A percentile compares a stretch with the other conserved stretches of the same genome.
These are phyloP conservation scores for Dipodascopsis uninucleata DNA, from an alignment of 805 yeast species.

Conservation along the genomic window DNA sequence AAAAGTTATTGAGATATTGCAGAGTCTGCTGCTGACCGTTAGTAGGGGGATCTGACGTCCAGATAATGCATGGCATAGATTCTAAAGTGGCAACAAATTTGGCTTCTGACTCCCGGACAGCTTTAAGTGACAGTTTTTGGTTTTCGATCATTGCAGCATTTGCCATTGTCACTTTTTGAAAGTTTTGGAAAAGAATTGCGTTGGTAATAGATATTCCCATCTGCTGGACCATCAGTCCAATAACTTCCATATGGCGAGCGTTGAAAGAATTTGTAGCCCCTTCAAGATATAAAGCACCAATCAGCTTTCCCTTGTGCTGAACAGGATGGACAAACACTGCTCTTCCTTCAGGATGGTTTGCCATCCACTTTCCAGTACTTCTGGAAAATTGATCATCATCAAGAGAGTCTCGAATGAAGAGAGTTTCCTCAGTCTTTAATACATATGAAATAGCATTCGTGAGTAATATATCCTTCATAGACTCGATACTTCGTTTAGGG, in stretches of 20 bases:
- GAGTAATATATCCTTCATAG: constrained; percentile 7
- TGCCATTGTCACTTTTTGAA: constrained; percentile 29
- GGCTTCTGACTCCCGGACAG: constrained; percentile 28
- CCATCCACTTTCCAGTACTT: constrained; percentile 15
- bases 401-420: constrained; percentile 15
- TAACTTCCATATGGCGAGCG: constrained; percentile 27
- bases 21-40: constrained; percentile 4
- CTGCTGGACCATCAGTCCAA: constrained; percentile 26
- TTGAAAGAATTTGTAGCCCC: constrained; percentile 28
- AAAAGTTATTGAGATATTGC: constrained; percentile 26
- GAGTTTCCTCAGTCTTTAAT: constrained; percentile 20
- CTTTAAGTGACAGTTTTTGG: constrained; percentile 24
- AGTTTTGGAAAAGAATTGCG: constrained; percentile 26
- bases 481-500: constrained; percentile 11
- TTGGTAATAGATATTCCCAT: constrained; percentile 30
- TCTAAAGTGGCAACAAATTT: constrained; percentile 28
- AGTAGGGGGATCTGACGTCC: constrained; percentile 23
- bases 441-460: constrained; percentile 17
- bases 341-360: constrained; percentile 21
- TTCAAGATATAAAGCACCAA: constrained; percentile 28
- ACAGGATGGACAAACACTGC: constrained; percentile 26
- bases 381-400: constrained; percentile 22
- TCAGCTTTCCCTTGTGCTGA: constrained; percentile 18
- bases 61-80: constrained; percentile 29
- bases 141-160: constrained; percentile 28